Conservation (phyloP, 805 yeast genomes). For the Metschnikowia koreensis region DNA sequence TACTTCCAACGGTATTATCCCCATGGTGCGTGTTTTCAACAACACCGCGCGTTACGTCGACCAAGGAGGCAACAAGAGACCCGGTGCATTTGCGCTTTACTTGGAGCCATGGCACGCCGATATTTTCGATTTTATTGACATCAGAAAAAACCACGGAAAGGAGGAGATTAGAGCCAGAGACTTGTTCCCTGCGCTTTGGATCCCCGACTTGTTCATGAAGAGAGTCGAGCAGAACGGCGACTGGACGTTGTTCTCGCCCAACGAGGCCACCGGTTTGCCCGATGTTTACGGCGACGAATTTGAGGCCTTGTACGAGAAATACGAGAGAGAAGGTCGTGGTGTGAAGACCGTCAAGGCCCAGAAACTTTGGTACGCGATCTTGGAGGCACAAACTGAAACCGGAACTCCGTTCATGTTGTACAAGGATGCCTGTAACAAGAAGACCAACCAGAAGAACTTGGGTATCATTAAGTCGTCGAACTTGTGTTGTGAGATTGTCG, state of each 20-base stretch:
- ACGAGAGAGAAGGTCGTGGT: conserved; percentile 52
- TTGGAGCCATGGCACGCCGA: conserved; percentile 66
- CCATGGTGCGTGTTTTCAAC: conserved; percentile 62
- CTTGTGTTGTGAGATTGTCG: conserved; percentile 63
- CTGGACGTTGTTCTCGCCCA: conserved; percentile 61
- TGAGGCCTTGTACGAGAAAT: conserved; percentile 47
- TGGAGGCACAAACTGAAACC: conserved; percentile 64
- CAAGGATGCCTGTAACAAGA: conserved; percentile 59
- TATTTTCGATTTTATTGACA: conserved; percentile 56
- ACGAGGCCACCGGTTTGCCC: conserved; percentile 55
- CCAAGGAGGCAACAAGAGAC: conserved; percentile 66
- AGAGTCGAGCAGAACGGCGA: conserved; percentile 54
- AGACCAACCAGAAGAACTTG: conserved; percentile 59
- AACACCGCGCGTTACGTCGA: conserved; percentile 64
- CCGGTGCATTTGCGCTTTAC: conserved; percentile 62
- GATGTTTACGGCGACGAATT: conserved; percentile 59
- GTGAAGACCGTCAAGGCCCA: conserved; percentile 53
- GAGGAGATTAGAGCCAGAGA: conserved; percentile 64
- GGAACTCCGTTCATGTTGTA: conserved; percentile 66
- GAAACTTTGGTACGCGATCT: conserved; percentile 58
- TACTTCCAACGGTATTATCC: conserved; percentile 60
- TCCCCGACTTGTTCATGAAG: conserved; percentile 61
- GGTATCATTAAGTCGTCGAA: conserved; percentile 61
- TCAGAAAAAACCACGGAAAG: conserved; percentile 62
- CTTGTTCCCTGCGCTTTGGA: conserved; percentile 62